Conservation (phyloP, 148 eudicot species). For the Linanthus parryae region DNA sequence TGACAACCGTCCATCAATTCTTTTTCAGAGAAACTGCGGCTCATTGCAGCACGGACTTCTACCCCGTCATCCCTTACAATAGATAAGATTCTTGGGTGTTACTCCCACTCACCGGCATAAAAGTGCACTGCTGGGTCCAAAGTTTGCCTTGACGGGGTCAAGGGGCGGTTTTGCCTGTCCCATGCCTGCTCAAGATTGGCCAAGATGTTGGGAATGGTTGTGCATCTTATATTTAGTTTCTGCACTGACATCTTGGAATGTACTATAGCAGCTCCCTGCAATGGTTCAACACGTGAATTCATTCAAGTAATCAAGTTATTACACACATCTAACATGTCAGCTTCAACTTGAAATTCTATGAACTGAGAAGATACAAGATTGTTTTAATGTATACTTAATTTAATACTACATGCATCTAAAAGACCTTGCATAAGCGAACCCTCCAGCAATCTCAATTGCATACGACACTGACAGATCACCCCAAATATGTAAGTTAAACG, state of each 20-base stretch:
- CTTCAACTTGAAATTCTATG: conserved; percentile 39
- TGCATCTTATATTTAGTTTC: no score
- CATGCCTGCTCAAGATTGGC: conserved; percentile 72
- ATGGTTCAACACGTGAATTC: no score
- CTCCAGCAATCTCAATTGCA: no score
- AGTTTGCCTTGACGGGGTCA: no score
- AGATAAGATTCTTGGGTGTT: conserved; percentile 49
- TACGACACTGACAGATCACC: no score
- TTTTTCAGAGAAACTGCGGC: conserved; percentile 69
- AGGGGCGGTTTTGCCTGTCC: conserved; percentile 57
- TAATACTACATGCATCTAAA: no score
- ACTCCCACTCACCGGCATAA: conserved; percentile 81
- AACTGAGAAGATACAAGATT: neutral
- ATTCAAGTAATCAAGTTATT: no score
- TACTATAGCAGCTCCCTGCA: no score
- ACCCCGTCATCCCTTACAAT: conserved; percentile 37
- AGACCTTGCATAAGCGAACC: no score
- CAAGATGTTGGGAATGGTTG: conserved; percentile 69
- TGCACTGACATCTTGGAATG: no score
- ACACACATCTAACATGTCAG: conserved; percentile 63
- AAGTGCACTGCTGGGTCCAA: no score
- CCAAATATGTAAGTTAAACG: no score
- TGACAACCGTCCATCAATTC: conserved; percentile 70
- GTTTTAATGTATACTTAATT: neutral
- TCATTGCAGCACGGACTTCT: conserved; percentile 47